Conservation (phyloP, 2,329 filamentous ascomycete species). For the Neopestalotiopsis rosae region DNA sequence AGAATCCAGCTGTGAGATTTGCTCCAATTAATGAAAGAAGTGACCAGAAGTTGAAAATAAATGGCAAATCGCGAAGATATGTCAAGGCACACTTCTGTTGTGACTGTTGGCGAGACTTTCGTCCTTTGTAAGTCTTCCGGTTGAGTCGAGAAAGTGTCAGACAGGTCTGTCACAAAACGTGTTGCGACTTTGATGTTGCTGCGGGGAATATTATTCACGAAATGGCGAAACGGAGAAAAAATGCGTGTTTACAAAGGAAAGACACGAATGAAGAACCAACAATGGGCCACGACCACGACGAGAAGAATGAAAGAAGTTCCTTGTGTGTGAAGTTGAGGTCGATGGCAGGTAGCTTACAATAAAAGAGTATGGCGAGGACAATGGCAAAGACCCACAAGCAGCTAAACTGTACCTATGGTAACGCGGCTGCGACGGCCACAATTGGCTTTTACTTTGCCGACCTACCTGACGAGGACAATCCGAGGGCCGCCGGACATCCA, state of each 20-base stretch:
- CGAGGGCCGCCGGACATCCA: constrained; percentile 12
- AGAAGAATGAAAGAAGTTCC: constrained; percentile 23
- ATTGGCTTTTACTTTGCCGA: not conserved
- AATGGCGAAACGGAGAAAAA: constrained; percentile 9
- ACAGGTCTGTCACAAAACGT: constrained; percentile 24
- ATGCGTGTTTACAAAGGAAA: constrained; percentile 27
- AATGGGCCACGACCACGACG: constrained; percentile 21
- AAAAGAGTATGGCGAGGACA: constrained; percentile 12
- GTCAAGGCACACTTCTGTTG: not conserved
- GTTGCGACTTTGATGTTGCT: constrained; percentile 17
- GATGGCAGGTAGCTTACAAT: constrained; percentile 1
- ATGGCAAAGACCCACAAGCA: not conserved
- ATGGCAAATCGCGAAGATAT: not conserved
- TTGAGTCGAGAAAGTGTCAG: constrained; percentile 15
- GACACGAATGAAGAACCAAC: constrained; percentile 20
- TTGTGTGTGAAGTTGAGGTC: constrained; percentile 23
- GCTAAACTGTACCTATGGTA: not conserved
- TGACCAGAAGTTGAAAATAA: constrained; percentile 10
- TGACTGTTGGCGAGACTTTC: not conserved
- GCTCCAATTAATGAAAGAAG: constrained; percentile 14
- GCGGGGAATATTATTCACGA: constrained; percentile 15
- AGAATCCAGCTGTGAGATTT: constrained; percentile 33
- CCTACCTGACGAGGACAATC: constrained; percentile 7
- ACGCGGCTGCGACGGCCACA: constrained; percentile 12
- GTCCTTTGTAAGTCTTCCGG: not conserved